phyloP scores from a whole-genome alignment of 2,329 filamentous ascomycete genomes.

The Orbilia quercus region DNA sequence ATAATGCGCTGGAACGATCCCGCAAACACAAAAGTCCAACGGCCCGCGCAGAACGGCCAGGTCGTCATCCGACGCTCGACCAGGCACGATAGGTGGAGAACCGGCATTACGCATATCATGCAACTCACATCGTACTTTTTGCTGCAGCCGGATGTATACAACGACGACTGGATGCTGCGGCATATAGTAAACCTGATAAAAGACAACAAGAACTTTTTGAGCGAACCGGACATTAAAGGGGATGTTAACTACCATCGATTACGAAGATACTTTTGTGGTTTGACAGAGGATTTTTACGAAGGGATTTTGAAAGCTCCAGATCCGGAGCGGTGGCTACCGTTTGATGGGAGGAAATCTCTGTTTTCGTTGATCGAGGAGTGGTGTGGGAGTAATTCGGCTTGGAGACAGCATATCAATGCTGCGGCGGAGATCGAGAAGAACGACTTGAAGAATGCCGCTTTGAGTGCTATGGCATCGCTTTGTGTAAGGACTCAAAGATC shows the following conservation, averaged over 20 bases:
- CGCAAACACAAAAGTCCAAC: constrained; percentile 85
- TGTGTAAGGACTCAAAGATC: constrained; percentile 71
- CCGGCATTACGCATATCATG: constrained; percentile 96
- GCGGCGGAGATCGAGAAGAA: constrained; percentile 97
- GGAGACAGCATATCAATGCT: constrained; percentile 79
- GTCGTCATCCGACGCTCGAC: constrained; percentile 77
- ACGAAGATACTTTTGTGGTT: constrained; percentile 89
- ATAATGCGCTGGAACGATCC: constrained; percentile 76
- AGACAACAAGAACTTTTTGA: constrained; percentile 91
- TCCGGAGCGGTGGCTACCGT: constrained; percentile 93
- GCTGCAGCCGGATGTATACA: constrained; percentile 78
- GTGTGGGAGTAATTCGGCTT: constrained; percentile 91
- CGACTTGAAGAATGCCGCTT: constrained; percentile 85
- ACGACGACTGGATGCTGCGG: constrained; percentile 88
- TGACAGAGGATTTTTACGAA: constrained; percentile 92
- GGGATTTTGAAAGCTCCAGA: constrained; percentile 84
- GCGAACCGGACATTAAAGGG: constrained; percentile 92
- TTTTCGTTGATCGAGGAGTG: constrained; percentile 99
- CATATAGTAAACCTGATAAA: constrained; percentile 91
- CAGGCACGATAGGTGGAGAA: constrained; percentile 85
- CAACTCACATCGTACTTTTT: constrained; percentile 92
- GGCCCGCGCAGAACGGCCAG: constrained; percentile 68
- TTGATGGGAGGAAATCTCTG: constrained; percentile 92
- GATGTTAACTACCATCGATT: constrained; percentile 95
- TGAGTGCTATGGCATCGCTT: constrained; percentile 94